A percentile compares a stretch with the other conserved stretches of the same genome.
Evolutionary conservation across 768 basidiomycete genomes (phyloP).

Genomic region (Coprinopsis sp.): DNA sequence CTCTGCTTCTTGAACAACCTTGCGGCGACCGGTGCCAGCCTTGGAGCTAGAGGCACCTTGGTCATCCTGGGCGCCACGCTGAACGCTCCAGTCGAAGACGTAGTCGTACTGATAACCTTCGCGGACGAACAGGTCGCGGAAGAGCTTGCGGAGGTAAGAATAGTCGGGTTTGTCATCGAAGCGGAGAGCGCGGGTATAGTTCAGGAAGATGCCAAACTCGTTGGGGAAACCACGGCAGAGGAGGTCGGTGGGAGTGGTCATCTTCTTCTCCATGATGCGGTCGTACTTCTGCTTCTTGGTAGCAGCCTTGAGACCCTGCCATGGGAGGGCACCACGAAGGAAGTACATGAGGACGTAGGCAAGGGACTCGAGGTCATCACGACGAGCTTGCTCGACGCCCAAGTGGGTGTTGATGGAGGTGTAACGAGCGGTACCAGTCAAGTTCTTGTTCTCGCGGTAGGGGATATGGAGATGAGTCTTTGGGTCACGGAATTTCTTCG

Average conservation of each 20-base stretch:
- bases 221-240: slow-evolving; percentile 99
- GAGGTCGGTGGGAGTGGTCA: slow-evolving; percentile 96
- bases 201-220: slow-evolving; percentile 98
- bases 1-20: slow-evolving; percentile 73
- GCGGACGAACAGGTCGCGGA: slow-evolving; percentile 95
- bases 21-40: slow-evolving; percentile 58
- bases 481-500: slow-evolving; percentile 99
- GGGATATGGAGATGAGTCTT: slow-evolving; percentile 99
- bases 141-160: slow-evolving; percentile 98
- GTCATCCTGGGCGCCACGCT: slow-evolving; percentile 68
- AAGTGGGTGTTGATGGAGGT: slow-evolving; percentile 99
- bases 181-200: slow-evolving; percentile 97
- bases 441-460: slow-evolving; percentile 99
- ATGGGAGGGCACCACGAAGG: slow-evolving; percentile 94
- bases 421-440: slow-evolving; percentile 98
- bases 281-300: slow-evolving; percentile 99
- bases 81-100: slow-evolving; percentile 98
- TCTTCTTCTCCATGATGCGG: slow-evolving; percentile 99
- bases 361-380: slow-evolving; percentile 96
- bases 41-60: slow-evolving; percentile 59
- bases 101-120: slow-evolving; percentile 99
- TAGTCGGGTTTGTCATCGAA: slow-evolving; percentile 99
- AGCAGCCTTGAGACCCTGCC: slow-evolving; percentile 99
- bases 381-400: slow-evolving; percentile 96
- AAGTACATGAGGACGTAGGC: slow-evolving; percentile 99